Evolutionary conservation across 805 yeast genomes (phyloP), one percentile per base, ranked within the genome.

Genomic region (Zygosaccharomyces pseudorouxii): DNA sequence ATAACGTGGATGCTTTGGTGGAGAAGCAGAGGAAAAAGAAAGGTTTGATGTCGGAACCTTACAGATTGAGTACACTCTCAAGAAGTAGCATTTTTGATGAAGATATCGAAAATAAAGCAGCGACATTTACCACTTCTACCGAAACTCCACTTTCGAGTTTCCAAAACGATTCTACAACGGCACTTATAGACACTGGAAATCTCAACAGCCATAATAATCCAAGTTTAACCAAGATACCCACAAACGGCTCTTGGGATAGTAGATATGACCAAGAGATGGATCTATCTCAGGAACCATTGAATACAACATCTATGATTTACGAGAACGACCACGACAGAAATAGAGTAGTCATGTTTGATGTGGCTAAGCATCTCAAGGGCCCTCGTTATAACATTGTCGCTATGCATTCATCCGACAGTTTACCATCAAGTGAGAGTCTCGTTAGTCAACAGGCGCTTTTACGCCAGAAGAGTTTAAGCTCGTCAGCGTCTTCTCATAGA

Each of bases 1-100:
- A 74, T 27, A 74, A 77, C 27, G 81, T 85, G 19, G 76, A 81
- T 48, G 60, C 64, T 25, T 63, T 84, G 51, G 58, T 58, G 7
- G 65, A 60, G 27, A 55, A 55, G 39, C 54, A 55, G 29, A 51
- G 42, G 35, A 50, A 45, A 42, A 53, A 51, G 45, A 46, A 45
- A 22, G 47, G 47, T 18, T 39, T 46, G 30, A 36, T 27, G 16
- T 23, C n/a, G 5, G 49, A 44, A 7, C 41, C 47, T n/a, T 45
- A 52, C 36, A 29, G 42, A 12, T 30, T 25, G 18, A 31, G 39
- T n/a, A 27, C 39, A 9, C 38, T 46, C 7, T 38, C 42, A 18
- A 40, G 23, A 41, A 46, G 45, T n/a, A 23, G 44, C 19, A 19
- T 41, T 6, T 38, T 40, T 28, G 36, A 42, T 16, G 46, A 38